Percentiles rank a stretch among this genome's conserved stretches.
phyloP scores from a whole-genome alignment of 2,329 filamentous ascomycete species.

The Albifimbria verrucaria region DNA sequence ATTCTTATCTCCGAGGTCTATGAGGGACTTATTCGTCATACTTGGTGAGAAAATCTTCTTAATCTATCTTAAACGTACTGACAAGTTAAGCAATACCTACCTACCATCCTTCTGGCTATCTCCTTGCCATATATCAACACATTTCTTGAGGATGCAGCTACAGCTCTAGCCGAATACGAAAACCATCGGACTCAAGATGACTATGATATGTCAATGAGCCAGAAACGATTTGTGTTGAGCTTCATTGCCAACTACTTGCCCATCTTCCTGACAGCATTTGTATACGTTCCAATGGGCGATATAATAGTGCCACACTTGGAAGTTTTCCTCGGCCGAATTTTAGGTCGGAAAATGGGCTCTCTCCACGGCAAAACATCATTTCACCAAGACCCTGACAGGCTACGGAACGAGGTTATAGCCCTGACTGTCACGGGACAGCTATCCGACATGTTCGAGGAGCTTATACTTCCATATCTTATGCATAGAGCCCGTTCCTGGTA shows the following conservation, averaged over 20 bases:
- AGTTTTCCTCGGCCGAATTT: conserved; percentile 50
- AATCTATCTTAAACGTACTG: background rate
- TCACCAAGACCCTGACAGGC: conserved; percentile 60
- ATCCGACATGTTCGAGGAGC: conserved; percentile 68
- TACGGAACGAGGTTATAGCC: conserved; percentile 72
- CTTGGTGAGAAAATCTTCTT: conserved; percentile 43
- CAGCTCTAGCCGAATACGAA: conserved; percentile 64
- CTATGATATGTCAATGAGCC: conserved; percentile 66
- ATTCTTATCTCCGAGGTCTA: conserved; percentile 75
- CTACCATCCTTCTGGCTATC: conserved; percentile 67
- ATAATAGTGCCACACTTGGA: conserved; percentile 66
- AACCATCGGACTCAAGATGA: conserved; percentile 71
- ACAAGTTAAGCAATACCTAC: conserved; percentile 59
- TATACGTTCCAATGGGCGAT: conserved; percentile 73
- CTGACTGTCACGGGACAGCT: conserved; percentile 71
- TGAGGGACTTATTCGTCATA: conserved; percentile 64
- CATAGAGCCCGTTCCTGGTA: conserved; percentile 50
- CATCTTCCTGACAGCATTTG: conserved; percentile 72
- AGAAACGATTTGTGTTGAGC: conserved; percentile 74
- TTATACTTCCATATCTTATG: conserved; percentile 67
- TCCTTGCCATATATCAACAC: conserved; percentile 63
- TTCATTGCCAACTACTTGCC: conserved; percentile 79
- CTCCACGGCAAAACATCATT: conserved; percentile 55
- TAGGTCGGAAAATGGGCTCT: conserved; percentile 9
- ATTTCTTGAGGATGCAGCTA: conserved; percentile 60